Percentiles rank a stretch among this genome's conserved stretches.
These are phyloP conservation scores for Picochlorum costavermella DNA, from an alignment of 139 green algal genomes.

Conservation along the genomic window DNA sequence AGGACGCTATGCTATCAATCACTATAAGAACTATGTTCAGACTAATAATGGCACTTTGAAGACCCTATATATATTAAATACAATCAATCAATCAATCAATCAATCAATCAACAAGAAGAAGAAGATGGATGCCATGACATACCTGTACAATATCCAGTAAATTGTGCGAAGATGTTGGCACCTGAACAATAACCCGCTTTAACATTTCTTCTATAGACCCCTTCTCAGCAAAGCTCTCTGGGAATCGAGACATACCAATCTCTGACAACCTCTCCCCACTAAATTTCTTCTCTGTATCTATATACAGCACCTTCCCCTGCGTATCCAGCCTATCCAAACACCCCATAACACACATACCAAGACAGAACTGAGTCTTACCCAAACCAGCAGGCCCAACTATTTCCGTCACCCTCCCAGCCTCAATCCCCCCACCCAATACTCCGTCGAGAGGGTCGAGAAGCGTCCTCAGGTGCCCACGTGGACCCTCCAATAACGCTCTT, in stretches of 20 bases:
- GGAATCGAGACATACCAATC: slow-evolving; percentile 41
- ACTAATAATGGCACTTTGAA: slow-evolving; percentile 44
- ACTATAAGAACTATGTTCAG: slow-evolving; percentile 55
- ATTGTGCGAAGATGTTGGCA: slow-evolving; percentile 9
- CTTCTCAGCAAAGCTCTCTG: slow-evolving; percentile 16
- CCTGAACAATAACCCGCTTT: slow-evolving; percentile 39
- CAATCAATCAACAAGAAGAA: too few relatives aligned
- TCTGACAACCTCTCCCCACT: slow-evolving; percentile 33
- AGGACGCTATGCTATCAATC: slow-evolving; percentile 69
- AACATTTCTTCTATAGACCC: slow-evolving; percentile 26
- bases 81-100: too few relatives aligned
- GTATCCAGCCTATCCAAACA: slow-evolving; percentile 18
- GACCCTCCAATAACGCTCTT: too few relatives aligned
- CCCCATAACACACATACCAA: slow-evolving; percentile 5
- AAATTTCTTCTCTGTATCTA: slow-evolving; percentile 78
- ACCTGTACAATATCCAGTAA: not conserved
- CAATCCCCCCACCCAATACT: slow-evolving; percentile 35
- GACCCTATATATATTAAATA: not conserved
- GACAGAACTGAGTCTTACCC: slow-evolving; percentile 52
- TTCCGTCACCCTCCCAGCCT: slow-evolving; percentile 41
- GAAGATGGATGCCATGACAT: not conserved
- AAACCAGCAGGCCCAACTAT: slow-evolving; percentile 52
- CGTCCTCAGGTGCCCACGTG: slow-evolving; percentile 8
- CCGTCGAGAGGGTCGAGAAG: slow-evolving; percentile 28
- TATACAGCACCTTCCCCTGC: slow-evolving; percentile 42